A percentile compares a stretch with the other conserved stretches of the same genome.
Conservation (phyloP, 768 basidiomycete species). For the Tulasnella sp. region DNA sequence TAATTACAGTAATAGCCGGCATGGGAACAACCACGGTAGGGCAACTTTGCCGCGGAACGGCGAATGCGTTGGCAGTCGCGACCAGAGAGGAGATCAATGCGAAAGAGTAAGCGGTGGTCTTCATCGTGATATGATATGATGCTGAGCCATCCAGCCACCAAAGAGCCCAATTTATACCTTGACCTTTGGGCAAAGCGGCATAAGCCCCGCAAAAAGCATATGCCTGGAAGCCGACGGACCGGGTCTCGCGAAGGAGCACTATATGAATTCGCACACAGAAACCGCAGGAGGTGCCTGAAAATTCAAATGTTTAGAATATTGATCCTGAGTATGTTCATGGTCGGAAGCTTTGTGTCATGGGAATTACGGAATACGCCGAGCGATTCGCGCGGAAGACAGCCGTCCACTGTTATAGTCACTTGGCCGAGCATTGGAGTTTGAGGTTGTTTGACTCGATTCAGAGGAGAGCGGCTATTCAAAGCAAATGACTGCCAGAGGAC, state of each 20-base stretch:
- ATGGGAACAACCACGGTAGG: background rate
- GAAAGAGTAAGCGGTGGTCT: background rate
- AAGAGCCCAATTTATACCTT: background rate
- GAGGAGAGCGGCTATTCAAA: too few relatives aligned
- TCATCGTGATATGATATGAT: background rate
- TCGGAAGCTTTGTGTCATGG: background rate
- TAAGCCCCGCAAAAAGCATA: background rate
- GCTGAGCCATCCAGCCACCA: background rate
- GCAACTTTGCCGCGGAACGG: background rate
- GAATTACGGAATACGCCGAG: background rate
- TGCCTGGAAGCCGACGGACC: background rate
- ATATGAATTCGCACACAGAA: background rate
- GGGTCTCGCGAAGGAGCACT: background rate
- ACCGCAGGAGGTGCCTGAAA: background rate
- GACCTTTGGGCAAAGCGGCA: background rate
- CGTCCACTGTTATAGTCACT: too few relatives aligned
- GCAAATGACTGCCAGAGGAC: too few relatives aligned
- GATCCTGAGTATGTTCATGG: background rate
- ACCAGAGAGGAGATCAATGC: background rate
- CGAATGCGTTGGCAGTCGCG: background rate
- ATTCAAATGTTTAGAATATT: background rate
- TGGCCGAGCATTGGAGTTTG: too few relatives aligned
- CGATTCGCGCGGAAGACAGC: background rate
- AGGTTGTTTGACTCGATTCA: too few relatives aligned
- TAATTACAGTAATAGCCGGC: background rate